Base-by-base conservation (phyloP, 495 filamentous ascomycete species). In the Penicillium waksmanii region DNA sequence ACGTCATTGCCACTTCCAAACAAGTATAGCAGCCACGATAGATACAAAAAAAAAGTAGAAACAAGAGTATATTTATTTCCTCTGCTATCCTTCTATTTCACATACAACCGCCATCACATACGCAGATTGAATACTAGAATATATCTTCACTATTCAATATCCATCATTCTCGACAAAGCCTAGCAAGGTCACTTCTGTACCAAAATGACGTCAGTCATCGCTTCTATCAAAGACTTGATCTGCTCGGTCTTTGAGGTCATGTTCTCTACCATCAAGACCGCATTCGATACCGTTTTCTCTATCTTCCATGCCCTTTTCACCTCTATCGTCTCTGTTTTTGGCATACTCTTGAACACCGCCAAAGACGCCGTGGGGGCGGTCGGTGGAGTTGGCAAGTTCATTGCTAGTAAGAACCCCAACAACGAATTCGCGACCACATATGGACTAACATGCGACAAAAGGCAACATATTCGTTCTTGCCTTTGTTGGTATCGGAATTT, bases 391-490 rank as follows among this genome's bases (percentile, higher is more conserved):
- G 50, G 50, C 50, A 52, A 52, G n/a, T 52, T 52, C 31, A 36
- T 52, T 35, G 50, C 50, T 52, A 52, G 50, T 52, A 52, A 35
- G 50, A 33, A 31, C 17, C 31, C 13, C 31, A 33, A 31, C 7
- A 15, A 10, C 35, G 21, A 11, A 13, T 31, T 23, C 48, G 31
- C 12, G 6, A 31, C 48, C 25, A 51, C 3, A 51, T 18, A 52
- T n/a, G 18, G 2, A 33, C 27, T 52, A 52, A 52, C 15, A 52
- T 52, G 11, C 3, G 27, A 21, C 11, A 17, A 52, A n/a, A 52
- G 50, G 50, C 34, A 52, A 52, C 31, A 52, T 52, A 52, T 18
- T 52, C 13, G 31, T 52, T 52, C 23, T 52, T n/a, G 31, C 50
- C n/a, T n/a, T 33, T 52, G 9, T 52, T 52, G 23, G 50, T 15